Evolutionary conservation across 2,329 filamentous ascomycete species (phyloP).

Genomic region (Claviceps spartinae): DNA sequence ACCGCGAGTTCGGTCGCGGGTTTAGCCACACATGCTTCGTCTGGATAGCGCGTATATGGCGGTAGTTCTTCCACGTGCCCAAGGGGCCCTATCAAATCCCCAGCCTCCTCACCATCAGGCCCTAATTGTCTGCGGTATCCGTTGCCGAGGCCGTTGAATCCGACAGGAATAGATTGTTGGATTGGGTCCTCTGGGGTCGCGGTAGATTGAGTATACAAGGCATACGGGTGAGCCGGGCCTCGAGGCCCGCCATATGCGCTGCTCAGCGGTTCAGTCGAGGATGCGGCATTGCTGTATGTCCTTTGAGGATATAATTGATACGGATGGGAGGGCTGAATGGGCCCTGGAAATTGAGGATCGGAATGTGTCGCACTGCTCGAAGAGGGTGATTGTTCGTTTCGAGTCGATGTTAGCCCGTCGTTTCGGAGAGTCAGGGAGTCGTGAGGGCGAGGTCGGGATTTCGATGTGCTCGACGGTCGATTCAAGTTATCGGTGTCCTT

Average conservation of each 20-base stretch:
- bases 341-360: constrained; percentile 55
- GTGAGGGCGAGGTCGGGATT: constrained; percentile 29
- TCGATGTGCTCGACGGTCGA: constrained; percentile 42
- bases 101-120: constrained; percentile 73
- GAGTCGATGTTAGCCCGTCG: constrained; percentile 27
- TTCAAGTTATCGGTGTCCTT: constrained; percentile 14
- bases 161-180: constrained; percentile 45
- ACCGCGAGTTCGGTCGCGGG: constrained; percentile 14
- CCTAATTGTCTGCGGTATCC: constrained; percentile 61
- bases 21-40: constrained; percentile 45
- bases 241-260: constrained; percentile 42
- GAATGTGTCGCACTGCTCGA: constrained; percentile 17
- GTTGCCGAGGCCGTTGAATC: constrained; percentile 55
- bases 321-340: constrained; percentile 65
- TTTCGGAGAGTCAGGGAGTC: constrained; percentile 39
- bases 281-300: constrained; percentile 55
- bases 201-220: constrained; percentile 73
- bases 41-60: constrained; percentile 81
- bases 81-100: constrained; percentile 73
- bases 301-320: constrained; percentile 76
- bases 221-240: constrained; percentile 72
- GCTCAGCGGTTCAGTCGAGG: constrained; percentile 41
- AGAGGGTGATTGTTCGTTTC: constrained; percentile 3
- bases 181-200: constrained; percentile 36
- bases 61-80: constrained; percentile 85